Conservation (phyloP, 768 basidiomycete genomes). For the Pisolithus albus region DNA sequence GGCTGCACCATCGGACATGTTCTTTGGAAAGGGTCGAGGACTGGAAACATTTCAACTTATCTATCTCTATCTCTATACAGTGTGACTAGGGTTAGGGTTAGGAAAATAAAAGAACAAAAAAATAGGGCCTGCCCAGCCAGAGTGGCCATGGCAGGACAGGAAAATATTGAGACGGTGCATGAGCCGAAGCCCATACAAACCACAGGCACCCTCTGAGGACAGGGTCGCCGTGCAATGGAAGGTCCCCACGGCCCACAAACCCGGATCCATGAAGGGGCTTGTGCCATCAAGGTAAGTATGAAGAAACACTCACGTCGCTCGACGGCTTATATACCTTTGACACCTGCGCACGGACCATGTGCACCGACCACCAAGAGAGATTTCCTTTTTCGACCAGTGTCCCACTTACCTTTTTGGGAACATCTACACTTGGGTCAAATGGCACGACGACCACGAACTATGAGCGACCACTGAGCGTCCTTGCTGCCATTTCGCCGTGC, state of each 20-base stretch:
- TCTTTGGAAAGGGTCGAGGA: not conserved
- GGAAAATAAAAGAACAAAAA: slow-evolving; percentile 5
- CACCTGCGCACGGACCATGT: slow-evolving; percentile 24
- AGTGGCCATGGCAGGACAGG: slow-evolving; percentile 59
- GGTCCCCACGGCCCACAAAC: slow-evolving; percentile 49
- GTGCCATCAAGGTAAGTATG: slow-evolving; percentile 66
- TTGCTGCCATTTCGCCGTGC: no score
- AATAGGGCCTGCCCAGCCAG: slow-evolving; percentile 41
- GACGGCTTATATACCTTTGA: slow-evolving; percentile 7
- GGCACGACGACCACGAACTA: no score
- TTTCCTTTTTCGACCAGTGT: no score
- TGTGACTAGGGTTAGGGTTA: slow-evolving; percentile 28
- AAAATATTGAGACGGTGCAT: slow-evolving; percentile 80
- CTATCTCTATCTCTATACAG: no score
- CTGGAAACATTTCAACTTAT: no score
- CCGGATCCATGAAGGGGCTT: slow-evolving; percentile 47
- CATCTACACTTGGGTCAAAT: no score
- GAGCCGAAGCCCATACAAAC: slow-evolving; percentile 58
- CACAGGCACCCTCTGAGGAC: slow-evolving; percentile 40
- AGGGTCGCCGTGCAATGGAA: slow-evolving; percentile 53
- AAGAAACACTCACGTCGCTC: not conserved
- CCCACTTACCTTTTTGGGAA: no score
- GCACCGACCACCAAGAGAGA: slow-evolving; percentile 19
- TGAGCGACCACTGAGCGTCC: no score
- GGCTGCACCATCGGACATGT: not conserved